Percentiles rank a stretch among this genome's conserved stretches.
Conservation (phyloP, 176 grass and related monocot genomes). For the Eleusine coracana region DNA sequence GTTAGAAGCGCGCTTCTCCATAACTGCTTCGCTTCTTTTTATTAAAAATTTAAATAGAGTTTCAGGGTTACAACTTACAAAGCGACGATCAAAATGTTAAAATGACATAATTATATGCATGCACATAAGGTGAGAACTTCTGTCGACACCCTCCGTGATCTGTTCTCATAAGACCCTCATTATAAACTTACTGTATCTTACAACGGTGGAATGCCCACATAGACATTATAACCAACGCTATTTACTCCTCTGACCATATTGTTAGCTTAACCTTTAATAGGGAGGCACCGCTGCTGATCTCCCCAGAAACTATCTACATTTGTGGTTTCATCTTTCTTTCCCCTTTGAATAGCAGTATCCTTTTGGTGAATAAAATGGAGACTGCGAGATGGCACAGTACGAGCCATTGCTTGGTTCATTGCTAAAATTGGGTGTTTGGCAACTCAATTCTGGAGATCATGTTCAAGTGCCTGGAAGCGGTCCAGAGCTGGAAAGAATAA, state of each 20-base stretch:
- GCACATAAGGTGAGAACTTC: conserved; percentile 9
- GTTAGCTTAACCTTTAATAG: conserved; percentile 49
- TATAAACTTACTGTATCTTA: conserved; percentile 8
- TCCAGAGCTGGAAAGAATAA: conserved; percentile 87
- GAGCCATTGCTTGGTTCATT: neutral
- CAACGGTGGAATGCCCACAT: conserved; percentile 56
- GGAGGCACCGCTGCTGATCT: conserved; percentile 18
- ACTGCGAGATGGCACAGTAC: neutral
- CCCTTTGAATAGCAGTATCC: conserved; percentile 22
- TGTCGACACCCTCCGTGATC: conserved; percentile 19
- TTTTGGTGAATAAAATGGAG: neutral
- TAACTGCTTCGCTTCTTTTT: no score
- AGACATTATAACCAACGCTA: conserved; percentile 30
- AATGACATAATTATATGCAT: conserved; percentile 29
- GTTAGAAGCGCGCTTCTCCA: no score
- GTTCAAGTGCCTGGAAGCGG: conserved; percentile 86
- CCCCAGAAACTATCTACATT: conserved; percentile 10
- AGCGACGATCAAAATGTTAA: neutral
- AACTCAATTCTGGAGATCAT: conserved; percentile 28
- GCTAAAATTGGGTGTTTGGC: conserved; percentile 13
- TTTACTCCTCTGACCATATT: conserved; percentile 33
- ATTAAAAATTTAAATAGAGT: no score
- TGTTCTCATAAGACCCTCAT: conserved; percentile 26
- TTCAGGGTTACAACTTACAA: neutral
- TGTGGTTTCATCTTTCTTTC: conserved; percentile 25